Conservation (phyloP, 129 eudicot species). For the Pulicaria dysenterica region DNA sequence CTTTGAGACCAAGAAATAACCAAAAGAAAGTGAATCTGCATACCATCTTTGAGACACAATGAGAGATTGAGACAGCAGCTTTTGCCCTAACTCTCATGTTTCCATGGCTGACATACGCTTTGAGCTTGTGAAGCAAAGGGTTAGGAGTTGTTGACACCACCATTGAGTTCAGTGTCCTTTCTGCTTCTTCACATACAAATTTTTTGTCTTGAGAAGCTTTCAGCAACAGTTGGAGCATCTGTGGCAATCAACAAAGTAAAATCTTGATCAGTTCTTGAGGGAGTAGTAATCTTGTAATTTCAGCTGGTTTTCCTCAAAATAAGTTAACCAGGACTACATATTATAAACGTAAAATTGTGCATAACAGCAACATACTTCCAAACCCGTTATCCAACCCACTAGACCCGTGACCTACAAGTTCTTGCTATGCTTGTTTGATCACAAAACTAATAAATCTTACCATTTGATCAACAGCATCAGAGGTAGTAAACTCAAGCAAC, state of each 20-base stretch:
- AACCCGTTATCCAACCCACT: too few species aligned
- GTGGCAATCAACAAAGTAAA: slow-evolving; percentile 25
- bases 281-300: not conserved
- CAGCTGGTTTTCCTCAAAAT: not conserved
- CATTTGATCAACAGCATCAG: slow-evolving; percentile 76
- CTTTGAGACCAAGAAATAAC: not conserved
- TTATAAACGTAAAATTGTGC: too few species aligned
- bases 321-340: too few species aligned
- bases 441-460: slow-evolving; percentile 33
- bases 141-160: slow-evolving; percentile 68
- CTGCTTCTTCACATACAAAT: slow-evolving; percentile 98
- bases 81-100: slow-evolving; percentile 89
- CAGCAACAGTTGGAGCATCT: slow-evolving; percentile 79
- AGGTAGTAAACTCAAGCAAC: slow-evolving; percentile 52
- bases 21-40: not conserved
- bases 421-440: too few species aligned
- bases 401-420: too few species aligned
- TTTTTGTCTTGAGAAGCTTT: slow-evolving; percentile 94
- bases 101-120: slow-evolving; percentile 55
- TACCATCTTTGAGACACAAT: slow-evolving; percentile 85
- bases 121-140: slow-evolving; percentile 70
- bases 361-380: too few species aligned
- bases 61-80: slow-evolving; percentile 81
- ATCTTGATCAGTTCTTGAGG: not conserved
- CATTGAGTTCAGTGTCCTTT: slow-evolving; percentile 70